Base-by-base conservation (phyloP, 805 yeast species). In the Ogataea philodendri region DNA sequence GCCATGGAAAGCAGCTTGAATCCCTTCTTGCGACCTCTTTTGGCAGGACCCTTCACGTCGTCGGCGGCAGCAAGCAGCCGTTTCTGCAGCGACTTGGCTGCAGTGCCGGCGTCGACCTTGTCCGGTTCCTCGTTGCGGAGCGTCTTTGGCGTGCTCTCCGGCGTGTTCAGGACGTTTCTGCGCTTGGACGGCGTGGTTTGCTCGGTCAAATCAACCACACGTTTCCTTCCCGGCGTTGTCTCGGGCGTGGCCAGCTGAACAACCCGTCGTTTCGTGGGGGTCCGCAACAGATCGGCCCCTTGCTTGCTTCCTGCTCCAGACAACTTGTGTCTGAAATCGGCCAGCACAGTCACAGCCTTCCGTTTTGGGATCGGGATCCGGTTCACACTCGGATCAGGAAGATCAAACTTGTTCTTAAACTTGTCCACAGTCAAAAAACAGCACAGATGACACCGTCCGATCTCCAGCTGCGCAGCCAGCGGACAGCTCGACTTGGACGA, bases 381-480 rank as follows among this genome's bases (percentile, higher is more conserved):
- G 30, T 67, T 69, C 22, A 64, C 33, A 21, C 62, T 62, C 5
- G 82, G 84, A 3, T 62, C 61, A 1, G 81, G 72, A 7, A 77
- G 61, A 3, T 66, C 57, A 26, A 73, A 60, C 22, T 59, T 59
- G 8, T 62, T 59, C 9, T 62, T 60, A 26, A 72, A 67, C 42
- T 67, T 66, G 39, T 76, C 78, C 9, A 72, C 71, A 0, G 84
- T 81, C 15, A 81, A 53, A 43, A 63, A 74, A 5, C 87, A 83
- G 54, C 87, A 78, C 9, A 84, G 54, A 53, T 83, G 89, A 37
- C 69, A 70, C 35, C 90, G 63, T 2, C 86, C 87, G 2, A 72
- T 62, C 44, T 83, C 89, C 33, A 76, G 74, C 24, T 67, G 67
- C 16, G 69, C 67, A 9, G 74, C 69, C 15, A 82, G 54, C 1